A percentile compares a stretch with the other conserved stretches of the same genome.
phyloP scores from a whole-genome alignment of 2,329 filamentous ascomycete genomes.

The Akanthomyces dipterigenus region DNA sequence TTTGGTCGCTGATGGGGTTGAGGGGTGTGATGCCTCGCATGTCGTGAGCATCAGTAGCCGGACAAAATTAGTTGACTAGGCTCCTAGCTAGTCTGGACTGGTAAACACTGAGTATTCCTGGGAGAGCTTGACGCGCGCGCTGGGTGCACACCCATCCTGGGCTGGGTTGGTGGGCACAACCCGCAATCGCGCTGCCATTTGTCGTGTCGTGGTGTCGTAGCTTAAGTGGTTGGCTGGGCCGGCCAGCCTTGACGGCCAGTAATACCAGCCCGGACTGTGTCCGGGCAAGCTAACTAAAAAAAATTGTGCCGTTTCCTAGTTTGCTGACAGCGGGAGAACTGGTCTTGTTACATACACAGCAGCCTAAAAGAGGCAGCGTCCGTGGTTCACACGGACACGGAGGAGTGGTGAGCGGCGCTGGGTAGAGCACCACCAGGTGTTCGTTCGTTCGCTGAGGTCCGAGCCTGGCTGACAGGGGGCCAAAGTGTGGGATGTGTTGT shows the following conservation, averaged over 20 bases:
- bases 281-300: not conserved
- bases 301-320: no score
- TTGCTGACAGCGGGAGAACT: not conserved
- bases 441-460: not conserved
- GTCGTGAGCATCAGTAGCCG: not conserved
- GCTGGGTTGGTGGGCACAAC: not conserved
- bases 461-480: slow-evolving; percentile 2
- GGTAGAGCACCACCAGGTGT: not conserved
- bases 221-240: not conserved
- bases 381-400: not conserved
- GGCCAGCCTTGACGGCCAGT: not conserved
- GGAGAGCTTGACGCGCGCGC: not conserved
- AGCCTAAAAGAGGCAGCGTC: not conserved
- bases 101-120: no score
- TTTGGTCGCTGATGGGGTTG: not conserved
- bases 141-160: slow-evolving; percentile 1
- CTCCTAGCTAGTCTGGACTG: not conserved
- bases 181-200: slow-evolving; percentile 1
- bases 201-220: not conserved
- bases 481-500: not conserved
- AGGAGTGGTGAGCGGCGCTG: not conserved
- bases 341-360: not conserved
- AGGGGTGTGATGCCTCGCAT: not conserved
- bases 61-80: not conserved
- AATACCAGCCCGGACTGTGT: slow-evolving; percentile 2